Percentiles rank a stretch among this genome's conserved stretches.
Conservation (phyloP, 2,329 filamentous ascomycete genomes). For the Thermoascus crustaceus region DNA sequence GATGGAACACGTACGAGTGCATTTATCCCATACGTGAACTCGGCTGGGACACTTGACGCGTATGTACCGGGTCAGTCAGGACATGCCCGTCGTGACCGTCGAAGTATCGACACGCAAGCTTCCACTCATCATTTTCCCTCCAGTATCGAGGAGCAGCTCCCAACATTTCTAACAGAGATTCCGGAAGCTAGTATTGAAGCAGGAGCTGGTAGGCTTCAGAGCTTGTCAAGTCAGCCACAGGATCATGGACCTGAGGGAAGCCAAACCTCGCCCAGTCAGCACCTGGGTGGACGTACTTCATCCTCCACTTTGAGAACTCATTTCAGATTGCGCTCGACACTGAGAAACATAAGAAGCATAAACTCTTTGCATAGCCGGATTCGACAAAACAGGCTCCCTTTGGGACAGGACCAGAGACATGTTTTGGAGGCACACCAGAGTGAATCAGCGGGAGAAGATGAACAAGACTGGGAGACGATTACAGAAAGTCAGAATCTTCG, state of each 20-base stretch:
- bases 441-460: neutral
- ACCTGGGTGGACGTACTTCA: neutral
- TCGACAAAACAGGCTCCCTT: neutral
- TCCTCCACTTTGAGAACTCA: neutral
- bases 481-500: neutral
- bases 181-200: neutral
- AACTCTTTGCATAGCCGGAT: neutral
- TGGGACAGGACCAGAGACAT: neutral
- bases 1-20: neutral
- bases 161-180: neutral
- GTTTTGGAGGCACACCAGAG: neutral
- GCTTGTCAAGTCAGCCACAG: neutral
- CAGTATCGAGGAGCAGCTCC: neutral
- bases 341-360: neutral
- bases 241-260: neutral
- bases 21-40: conserved; percentile 1
- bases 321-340: neutral
- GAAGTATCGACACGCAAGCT: neutral
- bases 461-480: conserved; percentile 1
- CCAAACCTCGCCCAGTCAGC: conserved; percentile 1
- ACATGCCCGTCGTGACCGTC: neutral
- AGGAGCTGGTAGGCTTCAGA: neutral
- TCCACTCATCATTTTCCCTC: neutral
- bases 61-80: neutral
- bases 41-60: neutral